phyloP scores from a whole-genome alignment of 2,329 filamentous ascomycete species.

The Didymosphaeria variabile region DNA sequence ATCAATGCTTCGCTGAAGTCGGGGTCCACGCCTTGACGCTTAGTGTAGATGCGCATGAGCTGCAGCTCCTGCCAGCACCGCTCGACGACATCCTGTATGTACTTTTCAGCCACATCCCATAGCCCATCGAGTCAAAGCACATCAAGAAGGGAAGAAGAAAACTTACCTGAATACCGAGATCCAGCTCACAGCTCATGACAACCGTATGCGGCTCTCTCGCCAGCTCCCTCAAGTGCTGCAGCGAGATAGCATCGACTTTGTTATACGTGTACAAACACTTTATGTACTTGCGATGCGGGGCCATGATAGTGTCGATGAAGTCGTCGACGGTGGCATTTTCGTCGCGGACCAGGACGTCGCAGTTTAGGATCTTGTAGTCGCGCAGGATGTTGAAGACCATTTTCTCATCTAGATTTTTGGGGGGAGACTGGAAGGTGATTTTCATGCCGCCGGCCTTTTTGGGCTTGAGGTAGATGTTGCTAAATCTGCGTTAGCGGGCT shows the following conservation, averaged over 20 bases:
- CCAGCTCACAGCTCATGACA: slow-evolving; percentile 97
- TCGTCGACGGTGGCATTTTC: slow-evolving; percentile 95
- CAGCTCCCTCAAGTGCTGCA: slow-evolving; percentile 91
- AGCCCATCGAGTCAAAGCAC: not conserved
- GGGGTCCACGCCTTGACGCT: slow-evolving; percentile 89
- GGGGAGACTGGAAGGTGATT: slow-evolving; percentile 90
- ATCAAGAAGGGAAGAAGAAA: not conserved
- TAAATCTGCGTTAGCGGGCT: slow-evolving; percentile 44
- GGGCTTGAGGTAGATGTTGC: slow-evolving; percentile 94
- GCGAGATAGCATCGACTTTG: slow-evolving; percentile 95
- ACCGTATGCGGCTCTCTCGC: slow-evolving; percentile 93
- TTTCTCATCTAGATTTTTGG: slow-evolving; percentile 93
- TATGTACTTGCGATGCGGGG: slow-evolving; percentile 98
- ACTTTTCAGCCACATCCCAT: not conserved
- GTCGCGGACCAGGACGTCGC: slow-evolving; percentile 93
- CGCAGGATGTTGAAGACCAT: slow-evolving; percentile 97
- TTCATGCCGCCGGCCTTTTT: slow-evolving; percentile 99
- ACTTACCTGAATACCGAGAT: slow-evolving; percentile 76
- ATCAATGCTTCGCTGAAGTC: slow-evolving; percentile 93
- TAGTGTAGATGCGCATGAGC: slow-evolving; percentile 93
- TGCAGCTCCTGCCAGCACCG: slow-evolving; percentile 93
- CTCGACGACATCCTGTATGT: slow-evolving; percentile 78
- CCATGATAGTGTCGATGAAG: slow-evolving; percentile 99
- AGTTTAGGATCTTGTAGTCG: slow-evolving; percentile 99
- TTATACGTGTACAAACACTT: slow-evolving; percentile 96